phyloP scores from a whole-genome alignment of 352 stramenopile species.

The Phytophthora sp. region DNA sequence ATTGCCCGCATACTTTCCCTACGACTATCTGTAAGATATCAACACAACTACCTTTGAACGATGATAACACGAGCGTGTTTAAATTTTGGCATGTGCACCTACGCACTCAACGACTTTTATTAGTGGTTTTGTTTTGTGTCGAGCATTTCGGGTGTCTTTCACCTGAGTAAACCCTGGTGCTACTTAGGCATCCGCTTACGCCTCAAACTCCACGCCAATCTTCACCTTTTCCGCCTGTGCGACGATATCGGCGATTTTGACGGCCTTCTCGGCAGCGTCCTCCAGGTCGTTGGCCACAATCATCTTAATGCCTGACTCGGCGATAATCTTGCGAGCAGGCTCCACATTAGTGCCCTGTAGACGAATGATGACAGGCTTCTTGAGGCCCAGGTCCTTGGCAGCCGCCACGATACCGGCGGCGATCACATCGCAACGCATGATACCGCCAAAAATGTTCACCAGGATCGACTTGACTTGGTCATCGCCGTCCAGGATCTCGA shows the following conservation, averaged over 20 bases:
- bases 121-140: constrained; percentile 32
- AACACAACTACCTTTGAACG: constrained; percentile 22
- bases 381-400: constrained; percentile 95
- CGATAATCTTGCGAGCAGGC: constrained; percentile 93
- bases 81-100: constrained; percentile 25
- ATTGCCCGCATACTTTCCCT: constrained; percentile 2
- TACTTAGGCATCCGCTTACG: constrained; percentile 41
- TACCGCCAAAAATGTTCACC: constrained; percentile 99
- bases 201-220: constrained; percentile 75
- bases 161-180: constrained; percentile 31
- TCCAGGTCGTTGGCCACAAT: constrained; percentile 95
- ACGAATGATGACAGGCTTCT: constrained; percentile 98
- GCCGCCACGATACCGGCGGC: constrained; percentile 96
- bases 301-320: constrained; percentile 94
- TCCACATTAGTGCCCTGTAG: constrained; percentile 98
- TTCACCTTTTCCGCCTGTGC: constrained; percentile 74
- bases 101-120: constrained; percentile 39
- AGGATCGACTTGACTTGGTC: constrained; percentile 97
- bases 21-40: constrained; percentile 28
- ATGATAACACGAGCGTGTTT: constrained; percentile 20
- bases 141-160: constrained; percentile 38
- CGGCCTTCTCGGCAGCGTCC: constrained; percentile 95
- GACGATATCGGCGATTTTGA: constrained; percentile 90
- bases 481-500: constrained; percentile 91
- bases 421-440: constrained; percentile 99